Base-by-base conservation (phyloP, 768 basidiomycete genomes). In the Amanita exitialis region DNA sequence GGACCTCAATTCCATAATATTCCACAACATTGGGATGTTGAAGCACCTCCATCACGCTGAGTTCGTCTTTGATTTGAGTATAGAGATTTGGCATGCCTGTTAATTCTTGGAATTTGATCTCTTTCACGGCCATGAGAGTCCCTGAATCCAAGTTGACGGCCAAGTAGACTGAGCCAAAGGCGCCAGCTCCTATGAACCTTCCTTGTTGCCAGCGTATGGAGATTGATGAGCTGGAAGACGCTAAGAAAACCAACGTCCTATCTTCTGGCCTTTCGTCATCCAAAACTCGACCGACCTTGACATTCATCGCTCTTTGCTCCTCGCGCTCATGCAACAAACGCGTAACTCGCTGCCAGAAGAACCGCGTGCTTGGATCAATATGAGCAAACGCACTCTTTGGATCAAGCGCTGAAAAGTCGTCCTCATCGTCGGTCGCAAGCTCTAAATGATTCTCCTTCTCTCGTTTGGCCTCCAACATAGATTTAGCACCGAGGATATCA, bases 151-250 rank as follows among this genome's bases (percentile, higher is more conserved):
- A 76, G 64, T 98, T 98, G 67, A 97, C 87, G 15, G 94, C 96
- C 43, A 92, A 80, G 64, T 98, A 99, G n/a, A 99, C 96, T n/a
- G 90, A 95, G 18, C 96, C 96, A 65, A 96, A 97, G 7, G 96
- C 94, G 13, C 96, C 96, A n/a, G 93, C 84, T 46, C 95, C 96
- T 58, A 99, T 97, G 70, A 97, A 97, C 52, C 87, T 82, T 12
- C 95, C 93, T 68, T 99, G 96, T 64, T 97, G 95, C 96, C 96
- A 99, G 36, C 90, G 82, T 54, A 98, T 85, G 2, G 92, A 90
- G 55, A 97, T 91, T 59, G 95, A 96, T 23, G 92, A 93, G 36
- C 83, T 84, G n/a, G 91, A 91, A 2, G 92, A 92, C 0, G 96
- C 96, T 36, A 99, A 78, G 73, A 93, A 95, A 5, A 93, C 84